A percentile compares a stretch with the other conserved stretches of the same genome.
Conservation (phyloP, 78 protist genomes). For the Dictyostelium citrinum region DNA sequence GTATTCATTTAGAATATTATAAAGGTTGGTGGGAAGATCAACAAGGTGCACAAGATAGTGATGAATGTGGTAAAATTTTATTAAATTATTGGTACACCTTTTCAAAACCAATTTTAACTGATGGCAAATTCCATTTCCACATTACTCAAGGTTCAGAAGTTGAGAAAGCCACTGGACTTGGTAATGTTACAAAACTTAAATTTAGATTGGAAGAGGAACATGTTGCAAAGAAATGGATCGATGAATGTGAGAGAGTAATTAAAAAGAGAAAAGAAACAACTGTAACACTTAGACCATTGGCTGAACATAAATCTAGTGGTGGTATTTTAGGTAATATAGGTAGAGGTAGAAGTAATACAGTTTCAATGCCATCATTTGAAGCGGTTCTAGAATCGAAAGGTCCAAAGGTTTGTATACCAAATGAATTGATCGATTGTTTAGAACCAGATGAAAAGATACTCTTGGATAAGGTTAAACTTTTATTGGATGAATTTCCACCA, state of each 20-base stretch:
- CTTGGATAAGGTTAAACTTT: slow-evolving; percentile 17
- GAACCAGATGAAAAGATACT: slow-evolving; percentile 57
- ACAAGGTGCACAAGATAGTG: not conserved
- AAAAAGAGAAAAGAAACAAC: slow-evolving; percentile 59
- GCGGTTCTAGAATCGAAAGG: not conserved
- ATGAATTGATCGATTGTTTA: not conserved
- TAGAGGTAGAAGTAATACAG: slow-evolving; percentile 46
- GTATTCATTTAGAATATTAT: slow-evolving; percentile 25
- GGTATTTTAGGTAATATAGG: not conserved
- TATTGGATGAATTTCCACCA: slow-evolving; percentile 53
- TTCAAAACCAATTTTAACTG: not conserved
- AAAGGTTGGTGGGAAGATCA: slow-evolving; percentile 74
- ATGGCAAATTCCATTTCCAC: slow-evolving; percentile 16
- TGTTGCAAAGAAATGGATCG: slow-evolving; percentile 13
- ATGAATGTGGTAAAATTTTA: slow-evolving; percentile 11
- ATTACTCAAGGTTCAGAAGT: slow-evolving; percentile 40
- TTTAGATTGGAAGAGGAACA: slow-evolving; percentile 40
- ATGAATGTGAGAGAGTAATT: slow-evolving; percentile 37
- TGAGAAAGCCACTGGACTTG: not conserved
- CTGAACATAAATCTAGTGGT: slow-evolving; percentile 20
- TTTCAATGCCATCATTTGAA: not conserved
- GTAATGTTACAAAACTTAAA: slow-evolving; percentile 1
- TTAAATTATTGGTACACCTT: slow-evolving; percentile 60
- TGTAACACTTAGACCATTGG: slow-evolving; percentile 68
- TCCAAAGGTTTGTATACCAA: slow-evolving; percentile 9